Evolutionary conservation across 225 moss, liverwort and hornwort genomes (phyloP).

Genomic region (Polytrichum commune): DNA sequence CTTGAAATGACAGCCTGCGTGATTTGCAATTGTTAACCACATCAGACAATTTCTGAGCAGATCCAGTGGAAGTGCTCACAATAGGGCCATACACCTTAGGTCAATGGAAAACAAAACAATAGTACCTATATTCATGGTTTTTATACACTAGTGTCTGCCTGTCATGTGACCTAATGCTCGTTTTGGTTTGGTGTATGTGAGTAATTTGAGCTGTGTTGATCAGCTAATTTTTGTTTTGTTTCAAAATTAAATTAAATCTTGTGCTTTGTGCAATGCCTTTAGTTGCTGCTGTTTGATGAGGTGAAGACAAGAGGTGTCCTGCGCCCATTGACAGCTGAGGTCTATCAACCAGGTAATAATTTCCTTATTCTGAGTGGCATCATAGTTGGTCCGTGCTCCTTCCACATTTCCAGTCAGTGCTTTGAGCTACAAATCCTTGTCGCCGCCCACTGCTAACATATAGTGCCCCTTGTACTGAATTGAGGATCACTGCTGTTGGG

Average conservation of each 20-base stretch:
- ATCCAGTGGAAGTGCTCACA: too few relatives aligned
- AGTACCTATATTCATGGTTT: too few relatives aligned
- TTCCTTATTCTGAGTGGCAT: not conserved
- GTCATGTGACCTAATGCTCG: too few relatives aligned
- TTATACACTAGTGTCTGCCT: too few relatives aligned
- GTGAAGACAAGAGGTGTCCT: slow-evolving; percentile 65
- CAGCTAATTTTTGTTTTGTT: not conserved
- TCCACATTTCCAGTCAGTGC: not conserved
- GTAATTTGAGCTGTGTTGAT: too few relatives aligned
- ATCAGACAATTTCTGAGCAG: too few relatives aligned
- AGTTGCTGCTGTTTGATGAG: slow-evolving; percentile 62
- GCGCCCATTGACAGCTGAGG: slow-evolving; percentile 63
- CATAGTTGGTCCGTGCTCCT: not conserved
- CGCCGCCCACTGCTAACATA: too few relatives aligned
- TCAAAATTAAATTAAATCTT: not conserved
- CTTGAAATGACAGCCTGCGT: too few relatives aligned
- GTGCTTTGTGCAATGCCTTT: slow-evolving; percentile 1
- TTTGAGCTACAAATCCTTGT: not conserved
- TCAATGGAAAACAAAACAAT: too few relatives aligned
- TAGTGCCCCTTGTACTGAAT: not conserved
- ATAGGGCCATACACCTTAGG: too few relatives aligned
- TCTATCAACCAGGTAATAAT: slow-evolving; percentile 58
- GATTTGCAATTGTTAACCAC: too few relatives aligned
- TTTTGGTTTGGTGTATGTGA: too few relatives aligned
- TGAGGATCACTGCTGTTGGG: not conserved